These are phyloP conservation scores for Acacia confusa DNA, from an alignment of 306 rosid genomes.

Conservation along the genomic window DNA sequence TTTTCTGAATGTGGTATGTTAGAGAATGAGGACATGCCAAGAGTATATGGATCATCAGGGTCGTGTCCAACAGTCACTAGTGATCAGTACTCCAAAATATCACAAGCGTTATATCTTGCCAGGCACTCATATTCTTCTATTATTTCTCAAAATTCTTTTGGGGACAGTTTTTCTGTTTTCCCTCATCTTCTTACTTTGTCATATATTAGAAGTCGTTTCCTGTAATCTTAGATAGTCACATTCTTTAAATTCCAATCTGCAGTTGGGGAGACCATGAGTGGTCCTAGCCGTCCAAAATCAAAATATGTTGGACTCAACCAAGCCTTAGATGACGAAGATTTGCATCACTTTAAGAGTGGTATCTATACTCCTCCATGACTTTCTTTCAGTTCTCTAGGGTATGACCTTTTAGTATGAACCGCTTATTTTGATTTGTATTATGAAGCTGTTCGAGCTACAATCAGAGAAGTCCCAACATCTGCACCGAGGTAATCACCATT, in stretches of 20 bases:
- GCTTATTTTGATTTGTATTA: conserved; percentile 29
- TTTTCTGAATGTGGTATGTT: conserved; percentile 15
- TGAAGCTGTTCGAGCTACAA: conserved; percentile 74
- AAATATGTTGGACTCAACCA: conserved; percentile 65
- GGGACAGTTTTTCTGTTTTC: background rate
- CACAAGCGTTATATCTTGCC: conserved; percentile 76
- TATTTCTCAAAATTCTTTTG: background rate
- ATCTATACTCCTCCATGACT: conserved; percentile 10
- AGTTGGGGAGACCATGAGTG: conserved; percentile 68
- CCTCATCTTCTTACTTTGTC: background rate
- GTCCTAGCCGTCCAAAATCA: conserved; percentile 47
- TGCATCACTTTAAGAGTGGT: conserved; percentile 79
- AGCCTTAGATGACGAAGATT: conserved; percentile 69
- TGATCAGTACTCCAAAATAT: conserved; percentile 71
- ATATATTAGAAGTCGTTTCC: background rate
- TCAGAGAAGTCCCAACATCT: conserved; percentile 65
- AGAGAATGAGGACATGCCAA: conserved; percentile 81
- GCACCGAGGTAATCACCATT: conserved; percentile 48
- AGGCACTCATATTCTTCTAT: conserved; percentile 46
- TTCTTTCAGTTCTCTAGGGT: conserved; percentile 1
- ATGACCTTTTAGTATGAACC: conserved; percentile 15
- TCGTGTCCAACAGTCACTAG: conserved; percentile 62
- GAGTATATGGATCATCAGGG: conserved; percentile 76
- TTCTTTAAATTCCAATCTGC: conserved; percentile 31
- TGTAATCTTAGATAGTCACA: conserved; percentile 3